Percentiles rank a stretch among this genome's conserved stretches.
These are phyloP conservation scores for Hypseocharis bilobata DNA, from an alignment of 441 rosid species.

Conservation along the genomic window DNA sequence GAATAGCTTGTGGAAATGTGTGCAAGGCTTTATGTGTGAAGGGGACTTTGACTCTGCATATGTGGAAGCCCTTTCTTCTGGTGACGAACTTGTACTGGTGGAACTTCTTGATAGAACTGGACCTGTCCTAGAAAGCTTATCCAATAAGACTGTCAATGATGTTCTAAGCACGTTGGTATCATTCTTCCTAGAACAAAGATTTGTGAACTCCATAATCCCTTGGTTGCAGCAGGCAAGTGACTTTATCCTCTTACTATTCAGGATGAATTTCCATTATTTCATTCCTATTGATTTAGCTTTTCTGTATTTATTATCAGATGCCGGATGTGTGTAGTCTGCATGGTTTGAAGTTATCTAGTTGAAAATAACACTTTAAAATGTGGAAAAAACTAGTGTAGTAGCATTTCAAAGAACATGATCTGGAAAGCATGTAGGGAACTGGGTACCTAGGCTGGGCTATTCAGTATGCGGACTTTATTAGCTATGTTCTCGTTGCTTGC, in stretches of 20 bases:
- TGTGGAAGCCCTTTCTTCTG: conserved; percentile 54
- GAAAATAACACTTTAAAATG: neutral
- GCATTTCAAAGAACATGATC: neutral
- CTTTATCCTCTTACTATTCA: conserved; percentile 10
- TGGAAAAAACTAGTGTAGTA: neutral
- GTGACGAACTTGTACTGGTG: conserved; percentile 52
- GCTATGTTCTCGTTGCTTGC: neutral
- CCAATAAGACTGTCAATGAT: conserved; percentile 49
- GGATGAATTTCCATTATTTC: neutral
- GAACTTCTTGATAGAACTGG: conserved; percentile 84
- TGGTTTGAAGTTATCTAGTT: neutral
- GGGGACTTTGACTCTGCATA: conserved; percentile 76
- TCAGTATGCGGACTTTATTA: neutral
- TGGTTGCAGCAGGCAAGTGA: conserved; percentile 83
- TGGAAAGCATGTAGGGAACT: neutral
- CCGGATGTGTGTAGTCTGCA: neutral
- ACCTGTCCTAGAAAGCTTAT: conserved; percentile 63
- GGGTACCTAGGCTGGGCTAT: neutral
- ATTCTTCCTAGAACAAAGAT: conserved; percentile 57
- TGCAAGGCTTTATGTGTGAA: conserved; percentile 46
- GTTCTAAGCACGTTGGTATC: conserved; percentile 54
- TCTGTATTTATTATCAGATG: neutral
- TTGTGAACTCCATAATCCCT: conserved; percentile 50
- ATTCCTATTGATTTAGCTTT: neutral
- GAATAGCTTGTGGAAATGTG: conserved; percentile 43